These are phyloP conservation scores for Herpetospermum pedunculosum DNA, from an alignment of 306 rosid species.

Conservation along the genomic window DNA sequence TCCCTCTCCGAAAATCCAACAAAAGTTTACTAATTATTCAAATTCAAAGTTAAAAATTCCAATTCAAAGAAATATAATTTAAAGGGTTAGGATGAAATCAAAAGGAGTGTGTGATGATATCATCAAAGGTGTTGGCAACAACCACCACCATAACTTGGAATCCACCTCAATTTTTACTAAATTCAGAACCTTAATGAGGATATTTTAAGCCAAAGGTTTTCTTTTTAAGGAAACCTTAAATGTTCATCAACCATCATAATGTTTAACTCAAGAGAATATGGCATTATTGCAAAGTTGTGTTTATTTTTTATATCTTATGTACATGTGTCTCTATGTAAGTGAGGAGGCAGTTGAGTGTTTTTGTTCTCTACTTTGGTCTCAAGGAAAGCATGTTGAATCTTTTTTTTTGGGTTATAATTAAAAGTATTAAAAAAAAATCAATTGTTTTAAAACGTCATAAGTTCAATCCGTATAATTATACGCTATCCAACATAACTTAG, in stretches of 20 bases:
- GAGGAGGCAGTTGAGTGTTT: not conserved
- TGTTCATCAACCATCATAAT: not conserved
- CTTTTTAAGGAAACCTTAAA: not conserved
- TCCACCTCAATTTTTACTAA: conserved; percentile 8
- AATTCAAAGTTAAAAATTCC: too few relatives aligned
- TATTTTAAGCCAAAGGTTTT: not conserved
- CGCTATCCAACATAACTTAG: too few relatives aligned
- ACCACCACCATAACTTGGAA: not conserved
- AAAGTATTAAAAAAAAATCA: too few relatives aligned
- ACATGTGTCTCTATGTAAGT: not conserved
- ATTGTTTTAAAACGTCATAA: too few relatives aligned
- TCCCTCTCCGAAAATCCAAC: too few relatives aligned
- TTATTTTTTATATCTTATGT: not conserved
- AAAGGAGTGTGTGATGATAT: not conserved
- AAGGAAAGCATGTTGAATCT: not conserved
- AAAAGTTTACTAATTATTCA: too few relatives aligned
- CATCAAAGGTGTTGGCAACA: not conserved
- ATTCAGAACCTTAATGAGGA: not conserved
- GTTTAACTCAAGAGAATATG: not conserved
- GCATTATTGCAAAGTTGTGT: not conserved
- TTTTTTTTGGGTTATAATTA: not conserved
- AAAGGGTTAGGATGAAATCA: not conserved
- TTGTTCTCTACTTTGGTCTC: not conserved
- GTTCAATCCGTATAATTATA: too few relatives aligned
- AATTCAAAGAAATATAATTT: too few relatives aligned